phyloP scores from a whole-genome alignment of 345 rosid species.

The Combretum micranthum region DNA sequence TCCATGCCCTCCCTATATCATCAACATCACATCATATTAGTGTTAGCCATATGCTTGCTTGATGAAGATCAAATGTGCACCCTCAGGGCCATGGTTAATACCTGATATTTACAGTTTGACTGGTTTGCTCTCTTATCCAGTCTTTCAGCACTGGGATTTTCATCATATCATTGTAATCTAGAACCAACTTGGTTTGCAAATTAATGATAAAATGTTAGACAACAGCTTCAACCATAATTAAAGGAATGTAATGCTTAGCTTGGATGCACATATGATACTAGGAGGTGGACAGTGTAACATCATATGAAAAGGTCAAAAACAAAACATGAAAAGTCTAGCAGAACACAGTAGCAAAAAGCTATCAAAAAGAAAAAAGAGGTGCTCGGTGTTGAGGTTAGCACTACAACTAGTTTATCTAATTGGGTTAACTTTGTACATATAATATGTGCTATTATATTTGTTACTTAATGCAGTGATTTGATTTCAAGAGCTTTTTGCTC shows the following conservation, averaged over 20 bases:
- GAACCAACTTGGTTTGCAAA: slow-evolving; percentile 10
- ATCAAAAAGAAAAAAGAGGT: no score
- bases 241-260: background rate
- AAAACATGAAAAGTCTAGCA: no score
- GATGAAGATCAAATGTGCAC: background rate
- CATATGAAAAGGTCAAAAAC: no score
- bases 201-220: slow-evolving; percentile 4
- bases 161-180: slow-evolving; percentile 33
- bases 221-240: background rate
- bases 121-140: slow-evolving; percentile 5
- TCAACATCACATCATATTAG: background rate
- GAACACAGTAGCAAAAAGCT: no score
- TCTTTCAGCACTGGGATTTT: slow-evolving; percentile 23
- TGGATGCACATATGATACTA: no score
- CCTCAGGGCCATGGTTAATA: background rate
- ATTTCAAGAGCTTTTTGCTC: no score
- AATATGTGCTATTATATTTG: no score
- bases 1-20: slow-evolving; percentile 21
- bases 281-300: no score
- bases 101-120: slow-evolving; percentile 16
- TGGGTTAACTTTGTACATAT: no score
- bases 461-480: no score
- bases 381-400: no score
- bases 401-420: no score
- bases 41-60: background rate